Evolutionary conservation across 331 rosid genomes (phyloP), one percentile per base, ranked within the genome.

Genomic region (Prunus yedoensis): DNA sequence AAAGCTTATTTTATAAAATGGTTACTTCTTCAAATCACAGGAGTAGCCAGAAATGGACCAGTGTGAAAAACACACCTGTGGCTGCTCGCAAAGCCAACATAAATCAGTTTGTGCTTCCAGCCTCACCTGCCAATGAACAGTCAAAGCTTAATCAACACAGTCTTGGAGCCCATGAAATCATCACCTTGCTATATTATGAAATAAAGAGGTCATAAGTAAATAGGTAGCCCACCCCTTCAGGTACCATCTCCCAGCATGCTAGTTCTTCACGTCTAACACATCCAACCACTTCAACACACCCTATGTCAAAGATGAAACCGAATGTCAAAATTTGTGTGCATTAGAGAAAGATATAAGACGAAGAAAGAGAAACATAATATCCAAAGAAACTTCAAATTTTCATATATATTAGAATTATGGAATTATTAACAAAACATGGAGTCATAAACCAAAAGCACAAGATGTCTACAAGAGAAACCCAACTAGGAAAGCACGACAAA

Each of bases 21-120:
- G 14, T 16, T 61, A 68, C 4, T 43, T 52, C 38, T 73, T 47
- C 61, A 52, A 78, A 56, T 35, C 15, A 78, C 1, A 62, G 23
- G 49, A 67, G 71, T 11, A 16, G 23, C 35, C 66, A 46, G 23
- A 41, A 10, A 43, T 85, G 74, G 10, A 35, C 51, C 49, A 8
- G 41, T 73, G 61, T 59, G 65, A 59, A 76, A 41, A 80, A 61
- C 76, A 70, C 52, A 92, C 99, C 91, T 89, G 99, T 62, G 97
- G 97, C 57, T 64, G 89, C 80, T 95, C 97, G 76, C 99, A 95
- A 70, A 95, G 86, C 99, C 97, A 95, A 76, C 97, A 92, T 73
- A 80, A 85, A 80, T 90, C 92, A 54, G 97, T 92, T 75, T 65
- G 96, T 54, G 93, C 97, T 85, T 92, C 99, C 58, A 92, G 68